Percentiles rank a stretch among this genome's conserved stretches.
Conservation (phyloP, 1,139 yeast species). For the Blastobotrys buckinghamii region DNA sequence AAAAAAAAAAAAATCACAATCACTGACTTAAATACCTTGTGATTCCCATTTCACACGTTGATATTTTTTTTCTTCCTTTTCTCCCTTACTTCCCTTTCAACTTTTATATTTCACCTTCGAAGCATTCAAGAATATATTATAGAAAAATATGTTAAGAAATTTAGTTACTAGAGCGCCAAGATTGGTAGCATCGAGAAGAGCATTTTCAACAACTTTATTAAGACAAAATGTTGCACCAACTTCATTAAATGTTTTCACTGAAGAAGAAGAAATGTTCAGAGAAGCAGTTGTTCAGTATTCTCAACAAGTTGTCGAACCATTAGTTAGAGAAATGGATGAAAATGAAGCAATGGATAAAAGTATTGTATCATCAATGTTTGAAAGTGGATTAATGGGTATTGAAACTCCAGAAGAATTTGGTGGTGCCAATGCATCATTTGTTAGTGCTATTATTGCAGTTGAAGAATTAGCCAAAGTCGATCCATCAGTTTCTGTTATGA, state of each 20-base stretch:
- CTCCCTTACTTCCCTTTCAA: neutral
- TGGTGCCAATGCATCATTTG: conserved; percentile 42
- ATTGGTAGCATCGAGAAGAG: neutral
- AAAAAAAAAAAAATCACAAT: too few species aligned
- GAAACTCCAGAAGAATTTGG: conserved; percentile 43
- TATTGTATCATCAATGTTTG: conserved; percentile 36
- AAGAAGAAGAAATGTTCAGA: conserved; percentile 39
- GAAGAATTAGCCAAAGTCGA: conserved; percentile 43
- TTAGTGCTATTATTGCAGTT: conserved; percentile 40
- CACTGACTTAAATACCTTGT: too few species aligned
- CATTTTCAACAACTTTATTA: conserved; percentile 4
- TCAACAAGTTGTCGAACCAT: conserved; percentile 37
- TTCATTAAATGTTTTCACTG: conserved; percentile 30
- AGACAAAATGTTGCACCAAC: conserved; percentile 6
- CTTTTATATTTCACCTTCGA: neutral
- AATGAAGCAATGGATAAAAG: conserved; percentile 37
- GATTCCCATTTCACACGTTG: too few species aligned
- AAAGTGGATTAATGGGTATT: conserved; percentile 40
- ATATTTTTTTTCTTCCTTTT: too few species aligned
- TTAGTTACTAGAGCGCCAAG: conserved; percentile 5
- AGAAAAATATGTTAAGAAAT: conserved; percentile 3
- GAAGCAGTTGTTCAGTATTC: conserved; percentile 38
- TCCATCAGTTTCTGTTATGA: conserved; percentile 39
- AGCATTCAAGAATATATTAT: neutral
- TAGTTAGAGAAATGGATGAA: conserved; percentile 41